Percentiles rank a stretch among this genome's conserved stretches.
These are phyloP conservation scores for Salix viminalis DNA, from an alignment of 345 rosid genomes.

Conservation along the genomic window DNA sequence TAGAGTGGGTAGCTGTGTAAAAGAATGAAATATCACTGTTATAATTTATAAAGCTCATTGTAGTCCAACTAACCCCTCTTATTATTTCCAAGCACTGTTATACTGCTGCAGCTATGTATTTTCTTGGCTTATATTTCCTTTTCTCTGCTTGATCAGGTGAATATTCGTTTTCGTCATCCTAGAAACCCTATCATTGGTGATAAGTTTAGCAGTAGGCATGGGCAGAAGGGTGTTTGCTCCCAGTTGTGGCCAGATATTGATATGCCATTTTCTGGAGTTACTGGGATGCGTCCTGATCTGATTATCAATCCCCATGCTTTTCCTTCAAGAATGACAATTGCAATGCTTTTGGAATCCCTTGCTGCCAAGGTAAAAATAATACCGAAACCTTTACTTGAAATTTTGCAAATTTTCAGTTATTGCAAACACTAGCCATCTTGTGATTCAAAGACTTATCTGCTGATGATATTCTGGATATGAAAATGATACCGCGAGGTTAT, in stretches of 20 bases:
- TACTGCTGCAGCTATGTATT: not conserved
- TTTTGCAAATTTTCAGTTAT: not conserved
- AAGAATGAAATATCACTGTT: too few relatives aligned
- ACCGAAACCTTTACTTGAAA: too few relatives aligned
- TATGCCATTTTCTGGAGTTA: slow-evolving; percentile 93
- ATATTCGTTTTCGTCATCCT: slow-evolving; percentile 81
- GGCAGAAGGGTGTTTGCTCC: slow-evolving; percentile 98
- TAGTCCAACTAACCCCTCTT: too few relatives aligned
- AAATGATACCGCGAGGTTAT: too few relatives aligned
- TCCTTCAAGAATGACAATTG: slow-evolving; percentile 98
- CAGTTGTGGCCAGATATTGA: slow-evolving; percentile 95
- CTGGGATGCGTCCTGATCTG: slow-evolving; percentile 98
- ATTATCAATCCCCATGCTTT: slow-evolving; percentile 98
- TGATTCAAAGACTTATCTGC: too few relatives aligned
- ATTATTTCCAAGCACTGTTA: not conserved
- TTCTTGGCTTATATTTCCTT: not conserved
- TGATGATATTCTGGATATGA: too few relatives aligned
- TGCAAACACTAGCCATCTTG: not conserved
- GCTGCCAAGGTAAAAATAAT: slow-evolving; percentile 76
- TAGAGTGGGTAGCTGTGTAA: too few relatives aligned
- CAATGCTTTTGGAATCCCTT: slow-evolving; percentile 92
- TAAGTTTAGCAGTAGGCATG: slow-evolving; percentile 97
- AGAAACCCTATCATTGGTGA: slow-evolving; percentile 95
- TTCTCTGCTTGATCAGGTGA: slow-evolving; percentile 45
- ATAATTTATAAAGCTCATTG: too few relatives aligned